Base-by-base conservation (phyloP, 345 rosid genomes). In the Dipteronia sinensis region DNA sequence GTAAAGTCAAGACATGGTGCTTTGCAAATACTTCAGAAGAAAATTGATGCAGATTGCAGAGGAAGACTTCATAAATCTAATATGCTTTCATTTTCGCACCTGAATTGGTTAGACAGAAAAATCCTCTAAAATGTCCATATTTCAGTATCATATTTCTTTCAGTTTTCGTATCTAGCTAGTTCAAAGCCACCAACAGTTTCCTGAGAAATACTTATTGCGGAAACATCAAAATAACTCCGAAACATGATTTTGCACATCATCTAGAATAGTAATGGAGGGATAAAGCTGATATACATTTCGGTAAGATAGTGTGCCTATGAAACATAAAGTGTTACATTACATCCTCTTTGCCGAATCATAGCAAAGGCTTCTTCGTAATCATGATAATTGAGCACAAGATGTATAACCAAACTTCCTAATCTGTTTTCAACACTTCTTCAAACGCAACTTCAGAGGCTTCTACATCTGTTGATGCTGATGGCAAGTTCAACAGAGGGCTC, bases 401-500 rank as follows among this genome's bases (percentile, higher is more conserved):
- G 77, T 44, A 65, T 19, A 71, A 3, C 16, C 22, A n/a, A 64
- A 51, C 71, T 27, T 77, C 53, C 77, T 87, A 89, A 69, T 81
- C 85, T 53, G 78, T 7, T 31, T 85, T 85, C 77, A 56, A 53
- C 51, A 25, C 71, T 72, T 42, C 88, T 73, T 77, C 80, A 11
- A 38, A n/a, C 40, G 65, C 49, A 66, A 66, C 23, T 68, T 56
- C 84, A 42, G 76, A 72, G 58, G 72, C 47, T 22, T 82, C 83
- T 38, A 71, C 55, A 8, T 74, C 72, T 20, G 55, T 16, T 72
- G 72, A 51, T 1, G 65, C 17, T 5, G 58, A 76, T 31, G 84
- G 16, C 3, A 23, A 12, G 49, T 71, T 81, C 0, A 82, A 75
- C 59, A 93, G 91, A 69, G 91, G 89, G 67, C 88, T 82, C 63